These are phyloP conservation scores for Verticillium longisporum DNA, from an alignment of 2,329 filamentous ascomycete genomes.

Conservation along the genomic window DNA sequence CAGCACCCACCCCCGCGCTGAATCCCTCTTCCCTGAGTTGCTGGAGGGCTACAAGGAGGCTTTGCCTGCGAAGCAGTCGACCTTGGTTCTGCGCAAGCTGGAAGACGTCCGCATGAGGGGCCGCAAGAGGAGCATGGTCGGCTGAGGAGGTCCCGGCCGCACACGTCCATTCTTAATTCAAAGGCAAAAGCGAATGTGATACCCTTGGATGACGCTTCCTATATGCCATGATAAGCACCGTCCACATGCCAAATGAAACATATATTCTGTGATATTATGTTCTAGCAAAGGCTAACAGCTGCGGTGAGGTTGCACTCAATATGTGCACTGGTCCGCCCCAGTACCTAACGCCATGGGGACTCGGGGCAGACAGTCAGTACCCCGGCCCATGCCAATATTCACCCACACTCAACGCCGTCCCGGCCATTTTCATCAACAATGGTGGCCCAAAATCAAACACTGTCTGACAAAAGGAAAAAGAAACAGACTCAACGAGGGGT, in stretches of 20 bases:
- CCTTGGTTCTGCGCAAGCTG: conserved; percentile 68
- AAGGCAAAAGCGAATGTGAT: conserved; percentile 8
- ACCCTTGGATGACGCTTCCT: conserved; percentile 1
- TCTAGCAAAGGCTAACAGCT: too few species aligned
- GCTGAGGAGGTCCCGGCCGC: conserved; percentile 37
- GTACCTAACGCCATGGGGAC: neutral
- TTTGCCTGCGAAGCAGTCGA: conserved; percentile 61
- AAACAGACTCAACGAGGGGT: neutral
- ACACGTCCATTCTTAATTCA: conserved; percentile 10
- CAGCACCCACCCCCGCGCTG: conserved; percentile 85
- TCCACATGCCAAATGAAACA: neutral
- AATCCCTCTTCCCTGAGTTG: conserved; percentile 67
- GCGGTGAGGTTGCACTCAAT: neutral
- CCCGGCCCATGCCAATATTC: neutral
- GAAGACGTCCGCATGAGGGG: conserved; percentile 93
- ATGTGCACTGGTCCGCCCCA: neutral
- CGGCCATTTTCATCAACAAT: neutral
- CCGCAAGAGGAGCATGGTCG: conserved; percentile 94
- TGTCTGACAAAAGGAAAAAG: neutral
- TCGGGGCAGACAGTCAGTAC: neutral
- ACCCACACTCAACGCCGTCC: neutral
- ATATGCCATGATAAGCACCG: neutral
- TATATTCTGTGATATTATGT: too few species aligned
- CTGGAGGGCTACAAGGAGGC: conserved; percentile 66
- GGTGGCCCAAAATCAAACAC: neutral